phyloP scores from a whole-genome alignment of 2,329 filamentous ascomycete genomes.

The Penicillium polonicum region DNA sequence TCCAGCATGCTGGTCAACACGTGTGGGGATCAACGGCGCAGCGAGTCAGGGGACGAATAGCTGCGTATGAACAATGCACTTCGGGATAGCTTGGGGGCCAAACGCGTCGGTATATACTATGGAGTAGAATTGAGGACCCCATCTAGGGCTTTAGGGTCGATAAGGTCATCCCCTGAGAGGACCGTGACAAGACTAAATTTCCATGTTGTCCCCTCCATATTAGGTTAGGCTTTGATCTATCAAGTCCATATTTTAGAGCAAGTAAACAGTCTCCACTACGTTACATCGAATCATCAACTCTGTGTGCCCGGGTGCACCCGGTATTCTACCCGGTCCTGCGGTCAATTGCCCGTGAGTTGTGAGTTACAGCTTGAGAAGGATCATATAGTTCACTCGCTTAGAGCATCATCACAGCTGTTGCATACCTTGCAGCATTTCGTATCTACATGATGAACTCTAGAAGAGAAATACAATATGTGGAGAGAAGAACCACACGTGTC shows the following conservation, averaged over 20 bases:
- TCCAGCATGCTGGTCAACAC: neutral
- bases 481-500: neutral
- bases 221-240: conserved; percentile 1
- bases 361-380: neutral
- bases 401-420: neutral
- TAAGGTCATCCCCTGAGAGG: neutral
- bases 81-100: conserved; percentile 2
- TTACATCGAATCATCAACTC: neutral
- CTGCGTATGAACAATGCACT: neutral
- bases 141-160: neutral
- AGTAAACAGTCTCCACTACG: neutral
- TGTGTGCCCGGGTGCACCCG: neutral
- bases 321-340: neutral
- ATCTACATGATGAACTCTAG: no score
- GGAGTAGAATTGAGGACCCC: neutral
- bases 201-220: neutral
- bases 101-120: neutral
- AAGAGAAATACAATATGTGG: neutral
- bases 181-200: neutral
- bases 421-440: neutral
- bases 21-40: neutral
- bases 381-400: neutral
- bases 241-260: neutral
- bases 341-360: neutral
- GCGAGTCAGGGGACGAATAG: neutral